Evolutionary conservation across 768 basidiomycete species (phyloP).

Genomic region (Lentinula guzmanii): DNA sequence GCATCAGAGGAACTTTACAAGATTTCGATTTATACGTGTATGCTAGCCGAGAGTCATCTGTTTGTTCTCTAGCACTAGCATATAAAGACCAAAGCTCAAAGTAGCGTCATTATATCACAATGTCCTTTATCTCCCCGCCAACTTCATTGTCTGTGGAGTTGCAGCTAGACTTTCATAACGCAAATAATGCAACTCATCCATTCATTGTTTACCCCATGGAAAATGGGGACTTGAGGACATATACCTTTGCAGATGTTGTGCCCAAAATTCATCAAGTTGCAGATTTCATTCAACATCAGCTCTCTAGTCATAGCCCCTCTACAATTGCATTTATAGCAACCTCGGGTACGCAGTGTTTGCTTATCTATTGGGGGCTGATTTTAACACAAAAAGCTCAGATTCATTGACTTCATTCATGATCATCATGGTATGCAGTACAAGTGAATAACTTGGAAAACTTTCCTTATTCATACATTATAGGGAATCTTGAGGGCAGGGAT

Average conservation of each 20-base stretch:
- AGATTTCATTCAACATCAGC: too few species aligned
- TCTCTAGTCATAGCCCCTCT: background rate
- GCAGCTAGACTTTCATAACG: background rate
- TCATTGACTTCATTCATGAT: background rate
- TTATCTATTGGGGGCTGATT: background rate
- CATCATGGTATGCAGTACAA: background rate
- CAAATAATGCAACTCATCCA: background rate
- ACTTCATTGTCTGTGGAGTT: background rate
- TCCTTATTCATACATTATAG: background rate
- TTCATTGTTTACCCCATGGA: background rate
- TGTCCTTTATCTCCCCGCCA: background rate
- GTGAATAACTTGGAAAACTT: background rate
- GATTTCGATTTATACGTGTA: too few species aligned
- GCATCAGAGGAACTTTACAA: too few species aligned
- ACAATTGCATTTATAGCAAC: too few species aligned
- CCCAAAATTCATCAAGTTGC: background rate
- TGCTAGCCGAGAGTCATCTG: too few species aligned
- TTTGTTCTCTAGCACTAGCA: too few species aligned
- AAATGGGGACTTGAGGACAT: background rate
- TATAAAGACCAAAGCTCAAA: too few species aligned
- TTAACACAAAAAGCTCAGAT: background rate
- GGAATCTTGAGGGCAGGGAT: background rate
- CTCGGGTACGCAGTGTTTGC: background rate
- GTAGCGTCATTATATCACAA: background rate
- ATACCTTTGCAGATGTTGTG: background rate